These are phyloP conservation scores for Fusarium foetens DNA, from an alignment of 2,329 filamentous ascomycete species.

Conservation along the genomic window DNA sequence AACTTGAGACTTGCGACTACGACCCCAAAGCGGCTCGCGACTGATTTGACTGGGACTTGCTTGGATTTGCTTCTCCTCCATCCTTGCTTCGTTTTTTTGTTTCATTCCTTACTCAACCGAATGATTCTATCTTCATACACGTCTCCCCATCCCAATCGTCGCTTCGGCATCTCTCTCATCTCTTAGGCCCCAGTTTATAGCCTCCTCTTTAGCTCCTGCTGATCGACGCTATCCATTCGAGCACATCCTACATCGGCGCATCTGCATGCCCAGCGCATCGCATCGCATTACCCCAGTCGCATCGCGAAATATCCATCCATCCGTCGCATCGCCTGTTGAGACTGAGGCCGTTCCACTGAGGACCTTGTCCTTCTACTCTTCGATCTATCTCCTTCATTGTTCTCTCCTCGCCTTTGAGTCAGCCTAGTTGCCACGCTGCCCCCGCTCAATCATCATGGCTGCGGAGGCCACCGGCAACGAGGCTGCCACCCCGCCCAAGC, in stretches of 20 bases:
- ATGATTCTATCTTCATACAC: background rate
- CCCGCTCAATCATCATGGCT: conserved; percentile 49
- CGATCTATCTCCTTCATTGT: background rate
- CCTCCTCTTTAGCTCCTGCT: conserved; percentile 17
- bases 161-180: background rate
- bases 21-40: conserved; percentile 21
- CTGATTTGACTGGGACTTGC: conserved; percentile 20
- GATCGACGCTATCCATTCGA: conserved; percentile 27
- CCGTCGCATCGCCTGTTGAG: conserved; percentile 16
- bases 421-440: conserved; percentile 33
- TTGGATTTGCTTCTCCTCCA: conserved; percentile 27
- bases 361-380: background rate
- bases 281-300: conserved; percentile 28
- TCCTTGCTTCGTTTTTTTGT: conserved; percentile 23
- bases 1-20: conserved; percentile 27
- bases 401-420: background rate
- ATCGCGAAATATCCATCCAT: conserved; percentile 22
- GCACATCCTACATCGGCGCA: conserved; percentile 30
- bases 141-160: conserved; percentile 3
- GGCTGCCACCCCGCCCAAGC: conserved; percentile 36
- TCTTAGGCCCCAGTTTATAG: conserved; percentile 11
- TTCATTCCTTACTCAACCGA: conserved; percentile 3
- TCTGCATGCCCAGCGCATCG: conserved; percentile 18
- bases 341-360: background rate
- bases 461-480: conserved; percentile 47